A percentile compares a stretch with the other conserved stretches of the same genome.
Conservation (phyloP, 805 yeast genomes). For the Novakomyces olei region DNA sequence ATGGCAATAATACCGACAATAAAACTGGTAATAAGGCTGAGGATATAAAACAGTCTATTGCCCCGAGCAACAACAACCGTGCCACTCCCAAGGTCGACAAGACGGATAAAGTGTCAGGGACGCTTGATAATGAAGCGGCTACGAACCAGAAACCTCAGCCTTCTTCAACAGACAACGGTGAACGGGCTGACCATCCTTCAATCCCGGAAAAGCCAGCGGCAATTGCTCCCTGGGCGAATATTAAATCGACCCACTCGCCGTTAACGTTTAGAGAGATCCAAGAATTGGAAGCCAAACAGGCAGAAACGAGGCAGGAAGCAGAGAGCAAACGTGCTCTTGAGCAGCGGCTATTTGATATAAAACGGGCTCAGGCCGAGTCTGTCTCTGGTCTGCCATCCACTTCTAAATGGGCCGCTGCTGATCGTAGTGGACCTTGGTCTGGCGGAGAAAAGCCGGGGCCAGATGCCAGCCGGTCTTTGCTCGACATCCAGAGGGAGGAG, state of each 20-base stretch:
- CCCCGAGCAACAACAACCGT: too few species aligned
- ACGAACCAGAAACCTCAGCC: too few species aligned
- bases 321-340: constrained; percentile 8
- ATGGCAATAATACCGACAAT: too few species aligned
- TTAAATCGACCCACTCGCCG: constrained; percentile 6
- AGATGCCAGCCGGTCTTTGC: constrained; percentile 11
- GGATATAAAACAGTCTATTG: too few species aligned
- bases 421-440: constrained; percentile 1
- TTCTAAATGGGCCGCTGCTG: constrained; percentile 12
- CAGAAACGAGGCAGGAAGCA: too few species aligned
- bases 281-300: constrained; percentile 13
- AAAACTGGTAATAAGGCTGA: too few species aligned
- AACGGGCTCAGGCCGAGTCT: constrained; percentile 4
- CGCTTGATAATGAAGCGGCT: too few species aligned
- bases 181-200: constrained; percentile 8
- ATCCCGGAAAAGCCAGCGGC: constrained; percentile 7
- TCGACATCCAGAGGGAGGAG: constrained; percentile 20
- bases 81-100: too few species aligned
- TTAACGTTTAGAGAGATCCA: constrained; percentile 16
- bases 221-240: constrained; percentile 13
- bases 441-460: constrained; percentile 10
- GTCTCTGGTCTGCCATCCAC: constrained; percentile 12
- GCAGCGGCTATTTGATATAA: constrained; percentile 4
- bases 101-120: too few species aligned
- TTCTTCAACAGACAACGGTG: too few species aligned